Base-by-base conservation (phyloP, 192 early-diverging fungal species). In the Spizellomyces punctatus region DNA sequence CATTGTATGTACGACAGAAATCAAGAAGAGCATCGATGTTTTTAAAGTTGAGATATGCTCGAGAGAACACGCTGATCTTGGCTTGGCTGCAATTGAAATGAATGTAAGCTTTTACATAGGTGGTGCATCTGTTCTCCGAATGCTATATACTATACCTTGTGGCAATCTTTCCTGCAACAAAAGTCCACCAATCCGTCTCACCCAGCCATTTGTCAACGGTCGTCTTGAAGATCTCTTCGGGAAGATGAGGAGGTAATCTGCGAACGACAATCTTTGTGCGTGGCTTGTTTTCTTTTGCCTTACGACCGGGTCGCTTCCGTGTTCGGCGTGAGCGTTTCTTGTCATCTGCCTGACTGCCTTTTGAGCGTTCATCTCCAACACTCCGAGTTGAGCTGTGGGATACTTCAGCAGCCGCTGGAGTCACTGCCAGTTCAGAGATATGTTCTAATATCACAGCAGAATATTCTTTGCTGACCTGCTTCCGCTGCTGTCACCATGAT, bases 1-100 rank as follows among this genome's bases (percentile, higher is more conserved):
- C 92, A 77, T 92, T 87, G 69, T 86, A 95, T n/a, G 78, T 81
- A 63, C 84, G 86, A 69, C 84, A 87, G 77, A 95, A 95, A 21
- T 88, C 88, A 54, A 91, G 47, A 7, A 93, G 81, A 6, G 83
- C 76, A 27, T 93, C 91, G 63, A 84, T 76, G 43, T 66, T 80
- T 46, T 83, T 89, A 67, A 95, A 93, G 63, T 89, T 84, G 45
- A 95, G 75, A 74, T 95, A 94, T 1, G 89, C 91, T 9, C 91
- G 77, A 16, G 93, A 91, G 69, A 87, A 91, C 0, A 85, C 77
- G 55, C 71, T 82, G 60, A 88, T 86, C 72, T 94, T 94, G 67
- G 86, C 86, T 71, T 91, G 89, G 68, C 90, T 93, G 52, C 19
- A 54, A 71, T 8, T 58, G 56, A 69, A 69, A 57, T 64, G 46